phyloP scores from a whole-genome alignment of 345 rosid genomes.

The Trapa bicornis region DNA sequence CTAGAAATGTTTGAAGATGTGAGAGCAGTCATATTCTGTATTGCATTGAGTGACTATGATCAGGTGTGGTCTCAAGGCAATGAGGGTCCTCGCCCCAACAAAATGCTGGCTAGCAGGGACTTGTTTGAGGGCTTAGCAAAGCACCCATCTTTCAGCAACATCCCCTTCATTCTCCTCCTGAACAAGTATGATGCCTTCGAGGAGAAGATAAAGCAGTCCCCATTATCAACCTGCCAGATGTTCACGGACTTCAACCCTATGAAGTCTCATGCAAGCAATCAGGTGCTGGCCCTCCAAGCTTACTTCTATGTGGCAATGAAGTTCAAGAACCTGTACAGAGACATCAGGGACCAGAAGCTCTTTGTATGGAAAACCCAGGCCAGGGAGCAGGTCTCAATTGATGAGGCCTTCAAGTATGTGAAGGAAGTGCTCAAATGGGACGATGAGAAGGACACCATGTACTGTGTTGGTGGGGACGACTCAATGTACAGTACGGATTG shows the following conservation, averaged over 20 bases:
- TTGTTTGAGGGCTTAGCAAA: slow-evolving; percentile 36
- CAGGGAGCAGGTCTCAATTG: slow-evolving; percentile 23
- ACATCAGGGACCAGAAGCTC: slow-evolving; percentile 29
- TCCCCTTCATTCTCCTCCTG: slow-evolving; percentile 41
- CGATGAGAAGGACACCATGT: slow-evolving; percentile 32
- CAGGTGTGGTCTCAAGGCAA: slow-evolving; percentile 19
- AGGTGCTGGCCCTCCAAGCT: slow-evolving; percentile 42
- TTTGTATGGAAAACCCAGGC: slow-evolving; percentile 37
- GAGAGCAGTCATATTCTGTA: slow-evolving; percentile 42
- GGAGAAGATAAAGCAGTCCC: slow-evolving; percentile 29
- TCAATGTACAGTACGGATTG: slow-evolving; percentile 41
- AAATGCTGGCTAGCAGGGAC: slow-evolving; percentile 41
- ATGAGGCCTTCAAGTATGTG: slow-evolving; percentile 40
- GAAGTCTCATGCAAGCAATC: slow-evolving; percentile 24
- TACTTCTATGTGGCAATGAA: slow-evolving; percentile 41
- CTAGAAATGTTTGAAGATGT: slow-evolving; percentile 59
- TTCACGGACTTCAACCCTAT: slow-evolving; percentile 38
- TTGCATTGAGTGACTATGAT: slow-evolving; percentile 53
- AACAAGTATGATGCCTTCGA: slow-evolving; percentile 47
- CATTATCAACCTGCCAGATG: slow-evolving; percentile 43
- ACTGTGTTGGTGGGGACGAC: slow-evolving; percentile 26
- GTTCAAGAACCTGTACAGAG: slow-evolving; percentile 40
- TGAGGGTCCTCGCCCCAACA: slow-evolving; percentile 18
- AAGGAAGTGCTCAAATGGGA: slow-evolving; percentile 58
- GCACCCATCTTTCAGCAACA: slow-evolving; percentile 36